Conservation (phyloP, 805 yeast genomes). For the Teunomyces stri region DNA sequence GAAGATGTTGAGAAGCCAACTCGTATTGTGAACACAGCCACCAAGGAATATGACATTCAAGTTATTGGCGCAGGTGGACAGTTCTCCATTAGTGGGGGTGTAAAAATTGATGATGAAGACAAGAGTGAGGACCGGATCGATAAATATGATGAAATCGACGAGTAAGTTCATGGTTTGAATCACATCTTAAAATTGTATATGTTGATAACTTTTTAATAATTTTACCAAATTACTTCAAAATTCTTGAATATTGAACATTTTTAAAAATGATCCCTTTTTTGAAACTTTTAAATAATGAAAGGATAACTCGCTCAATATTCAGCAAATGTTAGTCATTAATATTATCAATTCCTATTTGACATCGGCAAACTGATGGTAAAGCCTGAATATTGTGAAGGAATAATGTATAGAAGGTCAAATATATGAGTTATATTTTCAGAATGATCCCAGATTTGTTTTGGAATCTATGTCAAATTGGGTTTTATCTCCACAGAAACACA, state of each 20-base stretch:
- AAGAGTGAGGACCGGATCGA: conserved; percentile 48
- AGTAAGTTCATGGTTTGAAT: conserved; percentile 6
- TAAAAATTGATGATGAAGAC: conserved; percentile 54
- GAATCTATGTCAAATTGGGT: too few species aligned
- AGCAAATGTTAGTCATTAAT: too few species aligned
- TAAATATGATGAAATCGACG: conserved; percentile 51
- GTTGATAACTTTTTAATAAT: not conserved
- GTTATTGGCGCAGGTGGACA: conserved; percentile 95
- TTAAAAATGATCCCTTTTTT: too few species aligned
- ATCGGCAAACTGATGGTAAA: too few species aligned
- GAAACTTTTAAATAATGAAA: too few species aligned
- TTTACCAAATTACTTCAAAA: not conserved
- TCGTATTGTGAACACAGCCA: conserved; percentile 90
- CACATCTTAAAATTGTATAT: not conserved
- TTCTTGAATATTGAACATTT: not conserved
- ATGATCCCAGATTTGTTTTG: too few species aligned
- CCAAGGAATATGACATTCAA: conserved; percentile 69
- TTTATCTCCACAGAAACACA: too few species aligned
- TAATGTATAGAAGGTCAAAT: too few species aligned
- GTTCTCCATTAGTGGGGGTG: conserved; percentile 86
- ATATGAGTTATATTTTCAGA: too few species aligned
- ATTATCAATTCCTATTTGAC: too few species aligned
- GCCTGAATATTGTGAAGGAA: too few species aligned
- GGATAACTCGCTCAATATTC: too few species aligned
- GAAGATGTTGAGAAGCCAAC: conserved; percentile 87